Percentiles rank a stretch among this genome's conserved stretches.
Evolutionary conservation across 208 protist species (phyloP).

Genomic region (Leishmania aethiopica): DNA sequence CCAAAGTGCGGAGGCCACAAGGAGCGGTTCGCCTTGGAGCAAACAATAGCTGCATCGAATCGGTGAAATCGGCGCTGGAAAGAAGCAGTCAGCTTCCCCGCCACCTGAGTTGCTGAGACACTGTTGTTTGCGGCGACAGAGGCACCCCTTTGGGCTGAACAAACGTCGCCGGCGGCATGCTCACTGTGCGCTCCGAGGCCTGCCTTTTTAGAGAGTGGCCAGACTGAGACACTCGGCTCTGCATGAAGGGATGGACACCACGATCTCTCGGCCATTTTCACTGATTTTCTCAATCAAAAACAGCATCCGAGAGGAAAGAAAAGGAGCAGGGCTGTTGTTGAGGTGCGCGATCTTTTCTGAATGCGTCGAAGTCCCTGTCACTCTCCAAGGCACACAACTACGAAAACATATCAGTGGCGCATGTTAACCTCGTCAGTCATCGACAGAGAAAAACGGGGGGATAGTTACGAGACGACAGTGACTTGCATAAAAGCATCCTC

Average conservation of each 20-base stretch:
- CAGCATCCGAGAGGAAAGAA: conserved; percentile 1
- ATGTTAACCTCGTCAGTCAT: not conserved
- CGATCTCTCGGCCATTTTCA: conserved; percentile 16
- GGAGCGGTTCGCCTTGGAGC: conserved; percentile 52
- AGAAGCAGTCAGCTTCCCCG: conserved; percentile 12
- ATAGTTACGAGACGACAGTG: not conserved
- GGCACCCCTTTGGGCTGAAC: conserved; percentile 23
- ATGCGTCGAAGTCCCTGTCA: not conserved
- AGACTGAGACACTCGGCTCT: not conserved
- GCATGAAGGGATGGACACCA: conserved; percentile 21
- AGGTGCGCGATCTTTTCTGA: not conserved
- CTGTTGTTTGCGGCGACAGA: conserved; percentile 56
- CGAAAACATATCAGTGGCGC: not conserved
- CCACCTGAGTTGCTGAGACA: conserved; percentile 40
- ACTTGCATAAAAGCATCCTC: not conserved
- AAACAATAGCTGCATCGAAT: conserved; percentile 61
- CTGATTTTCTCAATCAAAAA: not conserved
- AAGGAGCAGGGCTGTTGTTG: not conserved
- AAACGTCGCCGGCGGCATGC: not conserved
- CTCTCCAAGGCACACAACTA: not conserved
- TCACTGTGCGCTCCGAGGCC: not conserved
- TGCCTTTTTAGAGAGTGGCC: not conserved
- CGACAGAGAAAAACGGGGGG: not conserved
- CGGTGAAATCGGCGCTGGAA: conserved; percentile 27
- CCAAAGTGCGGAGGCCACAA: conserved; percentile 37